Base-by-base conservation (phyloP, 1,284 basidiomycete species). In the Amylostereum chailletii region DNA sequence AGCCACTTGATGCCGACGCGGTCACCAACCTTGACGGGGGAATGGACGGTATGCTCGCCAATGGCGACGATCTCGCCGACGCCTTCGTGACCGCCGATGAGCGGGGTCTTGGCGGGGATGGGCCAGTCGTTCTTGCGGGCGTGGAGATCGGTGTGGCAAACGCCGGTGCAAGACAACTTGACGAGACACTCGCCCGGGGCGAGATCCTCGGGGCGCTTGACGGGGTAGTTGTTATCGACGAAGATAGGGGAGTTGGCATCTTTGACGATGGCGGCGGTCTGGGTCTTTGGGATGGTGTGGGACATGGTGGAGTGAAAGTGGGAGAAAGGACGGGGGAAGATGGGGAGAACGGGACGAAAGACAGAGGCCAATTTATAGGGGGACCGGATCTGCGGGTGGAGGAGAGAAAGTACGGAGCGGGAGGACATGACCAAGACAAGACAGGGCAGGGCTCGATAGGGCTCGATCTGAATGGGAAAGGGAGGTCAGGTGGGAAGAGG, bases 1-100 rank as follows among this genome's bases (percentile, higher is more conserved):
- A 68, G 69, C 87, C 88, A 90, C 65, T 94, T 94, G 72, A 95
- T 81, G 5, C 92, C 91, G 43, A 94, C 91, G 9, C 85, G 77
- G 55, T 92, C 83, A 29, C 91, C 90, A 32, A 92, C 53, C 57
- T 81, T 75, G 55, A 86, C 77, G 2, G 79, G 77, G 6, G 80
- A 81, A 51, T 75, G 52, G 34, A 66, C 62, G 0, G 86, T 86
- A 60, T 83, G 71, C 27, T 75, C 71, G 42, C 81, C 90, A 58
- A 94, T 86, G 37, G 88, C 89, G 38, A 94, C 86, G 51, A 94
- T 70, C 47, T 75, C 65, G 6, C 86, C 85, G 11, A 87, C 79
- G 55, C 87, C 89, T 68, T 92, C 90, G 61, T 93, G 90, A 0
- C 92, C 92, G 34, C 90, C 92, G 53, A 94, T 79, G 49, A 92